These are phyloP conservation scores for Talaromyces sp. DNA, from an alignment of 2,329 filamentous ascomycete genomes.

Conservation along the genomic window DNA sequence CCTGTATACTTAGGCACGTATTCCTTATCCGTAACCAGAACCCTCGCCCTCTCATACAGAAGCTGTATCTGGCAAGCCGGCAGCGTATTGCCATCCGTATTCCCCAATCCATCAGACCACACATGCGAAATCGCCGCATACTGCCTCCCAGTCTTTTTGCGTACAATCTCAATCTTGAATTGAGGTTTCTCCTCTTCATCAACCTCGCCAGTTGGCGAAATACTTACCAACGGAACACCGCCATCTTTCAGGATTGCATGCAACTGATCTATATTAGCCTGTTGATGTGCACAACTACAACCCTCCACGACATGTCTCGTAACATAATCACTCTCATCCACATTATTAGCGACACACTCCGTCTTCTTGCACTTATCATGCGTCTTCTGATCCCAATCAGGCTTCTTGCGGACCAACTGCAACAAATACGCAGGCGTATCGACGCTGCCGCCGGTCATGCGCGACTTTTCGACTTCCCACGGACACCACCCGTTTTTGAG, in stretches of 20 bases:
- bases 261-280: neutral
- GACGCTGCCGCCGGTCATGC: neutral
- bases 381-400: slow-evolving; percentile 13
- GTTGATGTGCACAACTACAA: slow-evolving; percentile 15
- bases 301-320: slow-evolving; percentile 17
- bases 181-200: neutral
- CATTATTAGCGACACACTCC: slow-evolving; percentile 21
- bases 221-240: neutral
- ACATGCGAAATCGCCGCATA: slow-evolving; percentile 11
- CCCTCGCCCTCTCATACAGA: neutral
- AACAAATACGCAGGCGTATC: slow-evolving; percentile 5
- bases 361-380: slow-evolving; percentile 10
- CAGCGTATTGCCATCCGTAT: neutral
- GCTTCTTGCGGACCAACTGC: slow-evolving; percentile 18
- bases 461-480: slow-evolving; percentile 6
- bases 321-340: slow-evolving; percentile 20
- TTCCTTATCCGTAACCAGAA: slow-evolving; percentile 1
- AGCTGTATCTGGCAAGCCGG: neutral
- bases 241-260: neutral
- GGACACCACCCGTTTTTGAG: slow-evolving; percentile 11
- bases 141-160: neutral
- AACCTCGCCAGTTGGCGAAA: neutral
- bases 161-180: slow-evolving; percentile 6
- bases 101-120: slow-evolving; percentile 12
- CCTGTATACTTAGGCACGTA: slow-evolving; percentile 1